Evolutionary conservation across 345 rosid species (phyloP).

Genomic region (Heritiera littoralis): DNA sequence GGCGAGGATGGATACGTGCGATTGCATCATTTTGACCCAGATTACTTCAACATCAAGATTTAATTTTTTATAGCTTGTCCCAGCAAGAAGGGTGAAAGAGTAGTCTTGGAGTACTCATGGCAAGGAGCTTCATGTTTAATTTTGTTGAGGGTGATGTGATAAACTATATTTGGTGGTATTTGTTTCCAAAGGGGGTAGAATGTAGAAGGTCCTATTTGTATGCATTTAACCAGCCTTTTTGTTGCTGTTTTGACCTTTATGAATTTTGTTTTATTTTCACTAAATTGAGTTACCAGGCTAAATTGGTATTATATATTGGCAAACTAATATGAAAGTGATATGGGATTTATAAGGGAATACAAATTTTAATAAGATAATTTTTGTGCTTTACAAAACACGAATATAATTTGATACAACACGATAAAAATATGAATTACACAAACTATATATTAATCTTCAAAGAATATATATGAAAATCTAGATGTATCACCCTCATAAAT

Average conservation of each 20-base stretch:
- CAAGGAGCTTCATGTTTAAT: not conserved
- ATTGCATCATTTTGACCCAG: constrained; percentile 87
- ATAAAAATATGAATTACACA: no score
- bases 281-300: not conserved
- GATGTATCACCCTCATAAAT: no score
- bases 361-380: no score
- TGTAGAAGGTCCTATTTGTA: not conserved
- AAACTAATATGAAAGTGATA: no score
- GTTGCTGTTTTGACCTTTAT: not conserved
- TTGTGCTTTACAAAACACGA: no score
- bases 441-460: no score
- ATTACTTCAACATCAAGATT: constrained; percentile 79
- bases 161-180: not conserved
- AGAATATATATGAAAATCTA: no score
- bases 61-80: constrained; percentile 24
- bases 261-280: not conserved
- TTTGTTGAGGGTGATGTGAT: not conserved
- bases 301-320: no score
- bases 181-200: not conserved
- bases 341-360: no score
- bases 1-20: constrained; percentile 98
- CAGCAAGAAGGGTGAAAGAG: not conserved
- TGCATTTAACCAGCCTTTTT: not conserved
- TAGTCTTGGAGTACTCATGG: not conserved
- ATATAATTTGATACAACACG: no score